phyloP scores from a whole-genome alignment of 306 rosid genomes.

The Rubus idaeus region DNA sequence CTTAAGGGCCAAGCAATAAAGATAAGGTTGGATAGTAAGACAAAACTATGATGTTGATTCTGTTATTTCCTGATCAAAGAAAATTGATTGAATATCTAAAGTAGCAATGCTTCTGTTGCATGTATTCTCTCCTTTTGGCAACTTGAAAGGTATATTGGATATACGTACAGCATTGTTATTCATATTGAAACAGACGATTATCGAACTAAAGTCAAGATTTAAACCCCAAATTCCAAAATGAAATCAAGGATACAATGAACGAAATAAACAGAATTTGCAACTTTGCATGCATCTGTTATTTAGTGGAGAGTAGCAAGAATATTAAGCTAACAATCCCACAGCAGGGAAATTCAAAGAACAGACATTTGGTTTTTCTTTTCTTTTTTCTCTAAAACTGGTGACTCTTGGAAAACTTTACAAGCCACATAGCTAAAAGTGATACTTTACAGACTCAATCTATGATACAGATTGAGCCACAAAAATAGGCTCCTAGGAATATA shows the following conservation, averaged over 20 bases:
- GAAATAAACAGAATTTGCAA: neutral
- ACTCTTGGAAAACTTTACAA: constrained; percentile 11
- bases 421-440: constrained; percentile 8
- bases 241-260: neutral
- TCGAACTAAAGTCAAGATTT: neutral
- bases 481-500: neutral
- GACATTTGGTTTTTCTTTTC: neutral
- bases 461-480: constrained; percentile 9
- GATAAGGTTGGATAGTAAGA: neutral
- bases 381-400: neutral
- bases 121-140: neutral
- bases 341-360: neutral
- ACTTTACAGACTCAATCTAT: constrained; percentile 11
- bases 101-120: neutral
- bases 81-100: neutral
- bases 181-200: neutral
- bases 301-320: neutral
- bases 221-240: neutral
- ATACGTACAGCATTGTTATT: neutral
- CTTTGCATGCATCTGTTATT: neutral
- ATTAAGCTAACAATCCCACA: neutral
- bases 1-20: neutral
- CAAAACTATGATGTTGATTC: neutral
- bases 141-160: neutral
- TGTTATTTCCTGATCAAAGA: neutral